Conservation (phyloP, 805 yeast species). For the Saccharomycopsis lassenensis region DNA sequence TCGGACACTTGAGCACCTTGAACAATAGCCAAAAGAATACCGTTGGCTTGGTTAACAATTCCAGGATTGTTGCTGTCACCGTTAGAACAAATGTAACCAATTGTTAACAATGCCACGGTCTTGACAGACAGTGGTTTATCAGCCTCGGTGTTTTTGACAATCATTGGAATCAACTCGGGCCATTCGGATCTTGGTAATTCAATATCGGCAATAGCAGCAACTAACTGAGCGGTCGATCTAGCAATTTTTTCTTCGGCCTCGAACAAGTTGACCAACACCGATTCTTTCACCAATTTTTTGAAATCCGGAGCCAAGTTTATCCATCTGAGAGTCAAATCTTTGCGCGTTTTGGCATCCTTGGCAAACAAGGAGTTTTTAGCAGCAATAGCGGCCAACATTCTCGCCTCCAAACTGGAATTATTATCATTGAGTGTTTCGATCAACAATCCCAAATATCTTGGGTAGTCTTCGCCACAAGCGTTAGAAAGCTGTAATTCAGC, state of each 20-base stretch:
- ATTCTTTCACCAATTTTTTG: conserved; percentile 55
- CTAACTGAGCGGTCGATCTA: conserved; percentile 81
- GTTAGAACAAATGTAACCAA: conserved; percentile 93
- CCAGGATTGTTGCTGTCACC: conserved; percentile 77
- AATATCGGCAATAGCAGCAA: conserved; percentile 94
- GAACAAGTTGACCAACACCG: conserved; percentile 51
- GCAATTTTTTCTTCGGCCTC: conserved; percentile 71
- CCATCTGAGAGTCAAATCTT: conserved; percentile 67
- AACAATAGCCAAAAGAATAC: conserved; percentile 87
- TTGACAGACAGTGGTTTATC: conserved; percentile 72
- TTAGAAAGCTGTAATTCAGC: conserved; percentile 71
- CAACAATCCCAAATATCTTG: conserved; percentile 58
- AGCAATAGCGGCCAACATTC: conserved; percentile 84
- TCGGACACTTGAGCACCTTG: conserved; percentile 90
- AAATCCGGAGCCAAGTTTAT: conserved; percentile 40
- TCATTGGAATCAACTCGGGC: conserved; percentile 74
- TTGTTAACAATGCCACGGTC: conserved; percentile 75
- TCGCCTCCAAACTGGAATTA: conserved; percentile 57
- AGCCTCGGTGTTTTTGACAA: conserved; percentile 77
- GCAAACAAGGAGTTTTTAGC: conserved; percentile 82
- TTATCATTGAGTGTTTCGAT: conserved; percentile 63
- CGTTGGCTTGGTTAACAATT: conserved; percentile 76
- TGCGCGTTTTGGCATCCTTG: conserved; percentile 54
- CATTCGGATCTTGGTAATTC: conserved; percentile 84
- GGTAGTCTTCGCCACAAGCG: conserved; percentile 67